These are phyloP conservation scores for Zymoseptoria passerinii DNA, from an alignment of 2,329 filamentous ascomycete genomes.

Conservation along the genomic window DNA sequence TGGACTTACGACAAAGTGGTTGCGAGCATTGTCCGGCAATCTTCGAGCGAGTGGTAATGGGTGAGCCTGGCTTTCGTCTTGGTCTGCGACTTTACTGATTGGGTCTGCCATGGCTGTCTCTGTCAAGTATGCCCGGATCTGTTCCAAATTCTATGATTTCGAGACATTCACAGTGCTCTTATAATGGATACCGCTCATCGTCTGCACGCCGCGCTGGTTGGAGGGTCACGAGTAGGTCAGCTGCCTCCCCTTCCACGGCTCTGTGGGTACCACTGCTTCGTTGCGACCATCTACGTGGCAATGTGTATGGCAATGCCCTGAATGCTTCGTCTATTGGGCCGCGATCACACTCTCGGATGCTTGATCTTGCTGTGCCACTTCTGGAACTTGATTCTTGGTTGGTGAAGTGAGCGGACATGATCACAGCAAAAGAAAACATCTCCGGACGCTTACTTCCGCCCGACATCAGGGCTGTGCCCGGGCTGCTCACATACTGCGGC, in stretches of 20 bases:
- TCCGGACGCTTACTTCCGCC: neutral
- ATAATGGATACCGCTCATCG: neutral
- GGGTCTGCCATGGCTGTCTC: neutral
- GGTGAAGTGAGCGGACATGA: neutral
- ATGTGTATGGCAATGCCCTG: neutral
- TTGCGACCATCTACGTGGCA: neutral
- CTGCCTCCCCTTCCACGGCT: neutral
- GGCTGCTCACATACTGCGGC: too few relatives aligned
- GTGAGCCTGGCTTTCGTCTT: neutral
- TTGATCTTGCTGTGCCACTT: neutral
- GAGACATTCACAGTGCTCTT: neutral
- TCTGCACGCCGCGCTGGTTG: neutral
- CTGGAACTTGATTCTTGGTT: neutral
- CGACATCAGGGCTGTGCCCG: too few relatives aligned
- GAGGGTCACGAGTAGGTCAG: neutral
- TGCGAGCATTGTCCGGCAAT: constrained; percentile 20
- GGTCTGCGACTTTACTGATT: neutral
- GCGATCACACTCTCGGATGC: neutral
- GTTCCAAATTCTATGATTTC: neutral
- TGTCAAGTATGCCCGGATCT: too few relatives aligned
- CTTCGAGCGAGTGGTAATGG: neutral
- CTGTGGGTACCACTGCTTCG: neutral
- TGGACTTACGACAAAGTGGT: constrained; percentile 22
- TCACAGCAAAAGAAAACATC: neutral
- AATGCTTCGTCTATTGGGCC: neutral